Evolutionary conservation across 1,284 basidiomycete species (phyloP).

Genomic region (Austroboletus olivaceoglutinosus): DNA sequence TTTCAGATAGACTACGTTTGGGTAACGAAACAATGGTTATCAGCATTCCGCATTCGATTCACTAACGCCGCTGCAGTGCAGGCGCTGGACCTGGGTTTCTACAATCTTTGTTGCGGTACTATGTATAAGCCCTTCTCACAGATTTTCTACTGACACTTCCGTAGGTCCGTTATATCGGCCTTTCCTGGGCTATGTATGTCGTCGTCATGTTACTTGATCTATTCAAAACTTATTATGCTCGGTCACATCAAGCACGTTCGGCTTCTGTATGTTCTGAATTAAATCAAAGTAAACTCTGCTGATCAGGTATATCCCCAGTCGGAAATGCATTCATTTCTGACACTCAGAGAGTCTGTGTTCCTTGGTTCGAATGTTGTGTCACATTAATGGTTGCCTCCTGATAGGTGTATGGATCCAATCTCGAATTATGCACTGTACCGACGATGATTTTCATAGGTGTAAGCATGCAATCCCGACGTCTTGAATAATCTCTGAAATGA

Average conservation of each 20-base stretch:
- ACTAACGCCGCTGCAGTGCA: too few relatives aligned
- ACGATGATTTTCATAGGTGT: neutral
- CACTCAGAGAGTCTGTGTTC: neutral
- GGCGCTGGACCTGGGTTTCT: too few relatives aligned
- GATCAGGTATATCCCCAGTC: neutral
- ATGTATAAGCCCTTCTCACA: too few relatives aligned
- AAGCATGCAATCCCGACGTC: neutral
- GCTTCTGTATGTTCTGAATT: neutral
- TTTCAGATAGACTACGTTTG: too few relatives aligned
- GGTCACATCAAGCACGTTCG: neutral
- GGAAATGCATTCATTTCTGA: neutral
- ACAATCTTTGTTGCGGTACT: too few relatives aligned
- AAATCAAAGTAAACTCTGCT: neutral
- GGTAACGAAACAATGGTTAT: too few relatives aligned
- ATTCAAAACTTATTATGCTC: neutral
- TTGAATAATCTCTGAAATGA: neutral
- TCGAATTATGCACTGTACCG: neutral
- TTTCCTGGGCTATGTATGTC: neutral
- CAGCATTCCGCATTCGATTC: too few relatives aligned
- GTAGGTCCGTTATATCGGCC: neutral
- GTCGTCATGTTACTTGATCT: neutral
- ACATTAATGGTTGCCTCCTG: neutral
- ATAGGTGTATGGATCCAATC: neutral
- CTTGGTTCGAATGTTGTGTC: neutral
- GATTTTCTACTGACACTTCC: too few relatives aligned